These are phyloP conservation scores for Physcia stellaris DNA, from an alignment of 495 filamentous ascomycete genomes.

Conservation along the genomic window DNA sequence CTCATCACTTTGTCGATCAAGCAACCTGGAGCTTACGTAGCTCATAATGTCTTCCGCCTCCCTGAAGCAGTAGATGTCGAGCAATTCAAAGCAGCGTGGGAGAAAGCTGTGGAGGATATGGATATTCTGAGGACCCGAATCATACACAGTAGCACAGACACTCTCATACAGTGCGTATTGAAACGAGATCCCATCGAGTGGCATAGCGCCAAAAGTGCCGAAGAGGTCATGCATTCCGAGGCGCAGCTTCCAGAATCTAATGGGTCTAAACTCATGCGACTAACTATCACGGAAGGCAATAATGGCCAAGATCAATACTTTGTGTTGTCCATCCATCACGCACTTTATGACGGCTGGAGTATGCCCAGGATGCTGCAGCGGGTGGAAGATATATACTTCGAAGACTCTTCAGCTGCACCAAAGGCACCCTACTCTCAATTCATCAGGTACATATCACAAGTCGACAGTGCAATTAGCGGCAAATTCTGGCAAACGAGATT, in stretches of 20 bases:
- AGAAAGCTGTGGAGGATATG: slow-evolving; percentile 14
- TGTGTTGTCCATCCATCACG: slow-evolving; percentile 49
- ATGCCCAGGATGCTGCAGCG: slow-evolving; percentile 33
- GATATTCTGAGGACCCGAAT: slow-evolving; percentile 29
- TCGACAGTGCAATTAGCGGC: not conserved
- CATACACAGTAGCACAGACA: slow-evolving; percentile 34
- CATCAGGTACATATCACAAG: not conserved
- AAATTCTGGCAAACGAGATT: not conserved
- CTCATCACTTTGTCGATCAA: slow-evolving; percentile 37
- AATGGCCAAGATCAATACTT: slow-evolving; percentile 26
- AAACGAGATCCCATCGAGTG: slow-evolving; percentile 29
- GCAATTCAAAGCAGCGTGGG: slow-evolving; percentile 26
- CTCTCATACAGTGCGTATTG: slow-evolving; percentile 41
- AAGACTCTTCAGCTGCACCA: not conserved
- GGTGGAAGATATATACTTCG: slow-evolving; percentile 24
- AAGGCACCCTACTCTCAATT: not conserved
- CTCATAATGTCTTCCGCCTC: slow-evolving; percentile 18
- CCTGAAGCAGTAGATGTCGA: slow-evolving; percentile 17
- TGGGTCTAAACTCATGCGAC: not conserved
- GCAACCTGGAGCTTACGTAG: slow-evolving; percentile 20
- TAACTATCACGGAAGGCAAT: not conserved
- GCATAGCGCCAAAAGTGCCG: slow-evolving; percentile 11
- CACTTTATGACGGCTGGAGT: slow-evolving; percentile 42
- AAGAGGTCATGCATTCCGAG: slow-evolving; percentile 23
- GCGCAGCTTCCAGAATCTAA: not conserved